Base-by-base conservation (phyloP, 2,329 filamentous ascomycete genomes). In the Arthroderma uncinatum region DNA sequence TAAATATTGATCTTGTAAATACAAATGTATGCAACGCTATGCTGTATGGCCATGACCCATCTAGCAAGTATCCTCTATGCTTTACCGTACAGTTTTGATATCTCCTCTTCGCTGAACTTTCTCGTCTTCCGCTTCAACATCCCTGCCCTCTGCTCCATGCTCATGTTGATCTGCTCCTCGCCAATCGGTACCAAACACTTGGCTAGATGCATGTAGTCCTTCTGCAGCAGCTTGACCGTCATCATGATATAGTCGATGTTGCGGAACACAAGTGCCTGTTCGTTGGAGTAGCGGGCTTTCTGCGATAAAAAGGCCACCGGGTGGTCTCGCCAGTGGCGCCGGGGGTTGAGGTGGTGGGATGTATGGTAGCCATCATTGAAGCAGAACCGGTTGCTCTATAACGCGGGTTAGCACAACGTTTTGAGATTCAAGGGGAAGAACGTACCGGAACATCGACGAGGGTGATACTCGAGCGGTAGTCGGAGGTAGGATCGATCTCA, bases 331-430 rank as follows among this genome's bases (percentile, higher is more conserved):
- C 87, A 92, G 73, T 91, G 88, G 1, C 87, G 82, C 28, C 81
- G 78, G 0, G 86, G 87, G 71, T 90, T 89, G 54, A 90, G 79
- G 64, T 90, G 87, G 66, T 90, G 87, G 16, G 85, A 88, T 5
- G 86, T 90, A 71, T 90, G 86, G 69, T 89, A 90, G 62, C 87
- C 87, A 64, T 90, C 87, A 64, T 91, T 90, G 78, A 85, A 90
- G 73, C 85, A 91, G 70, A 85, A 85, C 36, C 87, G 84, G 69
- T 91, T 91, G 71, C 83, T 87, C 86, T 89, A 23, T 23, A 5
- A 4, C 12, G 28, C 7, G 7, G 28, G 28, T 30, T 30, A 30
- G 28, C 7, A 30, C 28, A 7, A 7, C 3, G 28, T 30, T 30
- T 30, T 3, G 28, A 30, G 42, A 28, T 28, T 30, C 2, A 16